phyloP scores from a whole-genome alignment of 176 grass and related monocot genomes.

The Luzula sylvatica region DNA sequence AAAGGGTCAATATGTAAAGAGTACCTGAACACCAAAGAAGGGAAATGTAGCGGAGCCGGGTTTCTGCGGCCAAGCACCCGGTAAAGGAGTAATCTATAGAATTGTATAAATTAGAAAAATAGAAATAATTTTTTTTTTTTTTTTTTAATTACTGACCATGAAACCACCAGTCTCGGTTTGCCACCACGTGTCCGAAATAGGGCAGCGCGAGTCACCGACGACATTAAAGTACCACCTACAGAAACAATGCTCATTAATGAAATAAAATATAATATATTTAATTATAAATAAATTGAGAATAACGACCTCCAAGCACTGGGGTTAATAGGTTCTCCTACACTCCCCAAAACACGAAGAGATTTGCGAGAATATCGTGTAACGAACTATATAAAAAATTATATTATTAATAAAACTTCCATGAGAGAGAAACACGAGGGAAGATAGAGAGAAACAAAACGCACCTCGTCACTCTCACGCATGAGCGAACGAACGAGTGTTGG shows the following conservation, averaged over 20 bases:
- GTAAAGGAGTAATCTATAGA: constrained; percentile 78
- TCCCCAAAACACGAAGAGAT: constrained; percentile 94
- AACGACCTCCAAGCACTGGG: constrained; percentile 89
- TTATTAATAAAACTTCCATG: not conserved
- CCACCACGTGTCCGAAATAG: constrained; percentile 99
- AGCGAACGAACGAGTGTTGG: constrained; percentile 90
- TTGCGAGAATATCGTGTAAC: constrained; percentile 75
- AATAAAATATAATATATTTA: not conserved
- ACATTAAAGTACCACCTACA: constrained; percentile 91
- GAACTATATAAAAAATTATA: constrained; percentile 42
- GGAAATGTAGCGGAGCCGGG: constrained; percentile 91
- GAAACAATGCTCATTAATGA: constrained; percentile 13
- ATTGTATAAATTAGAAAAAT: not conserved
- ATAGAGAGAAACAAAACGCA: constrained; percentile 24
- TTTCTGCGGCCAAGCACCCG: constrained; percentile 93
- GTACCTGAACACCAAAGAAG: constrained; percentile 95
- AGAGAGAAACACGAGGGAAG: constrained; percentile 14
- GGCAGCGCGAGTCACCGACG: constrained; percentile 66
- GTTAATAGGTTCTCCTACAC: constrained; percentile 99
- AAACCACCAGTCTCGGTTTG: constrained; percentile 99
- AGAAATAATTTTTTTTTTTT: too few relatives aligned
- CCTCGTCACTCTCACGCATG: constrained; percentile 83
- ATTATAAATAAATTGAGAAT: not conserved
- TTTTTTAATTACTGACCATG: constrained; percentile 60
- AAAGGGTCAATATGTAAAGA: not conserved